Base-by-base conservation (phyloP, 2,329 filamentous ascomycete genomes). In the Aspergillus jensenii region DNA sequence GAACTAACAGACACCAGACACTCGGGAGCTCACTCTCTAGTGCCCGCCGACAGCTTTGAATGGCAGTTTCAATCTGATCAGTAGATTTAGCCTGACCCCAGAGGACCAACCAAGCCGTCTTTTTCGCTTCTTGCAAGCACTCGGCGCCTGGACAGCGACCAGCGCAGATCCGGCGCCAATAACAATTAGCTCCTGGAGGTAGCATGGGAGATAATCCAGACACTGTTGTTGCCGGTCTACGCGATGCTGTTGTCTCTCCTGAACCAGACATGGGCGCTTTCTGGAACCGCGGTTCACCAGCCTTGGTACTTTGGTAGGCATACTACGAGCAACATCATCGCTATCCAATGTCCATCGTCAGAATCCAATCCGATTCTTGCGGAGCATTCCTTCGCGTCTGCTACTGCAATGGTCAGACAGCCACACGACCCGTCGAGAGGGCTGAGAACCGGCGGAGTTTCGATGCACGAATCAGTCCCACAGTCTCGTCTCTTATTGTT, bases 61-160 rank as follows among this genome's bases (percentile, higher is more conserved):
- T 53, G 27, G 51, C 8, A 46, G 19, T 52, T 31, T 27, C 51
- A 35, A 53, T 53, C 51, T 27, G 51, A 53, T 53, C 31, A 39
- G 43, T 46, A 49, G 54, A 56, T 50, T 56, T 56, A 56, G 54
- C 49, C 51, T 56, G 54, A 56, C 51, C 27, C 40, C 47, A 56
- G 46, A 50, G 37, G 39, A 25, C 54, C 54, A 56, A 56, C 54
- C 54, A 56, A 14, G 41, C 37, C 27, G 45, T 33, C 31, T 15
- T 48, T 31, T 35, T 48, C 17, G 45, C 45, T n/a, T 48, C 8
- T 48, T 31, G 6, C 33, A 40, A 41, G 44, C 46, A 56, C 27
- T 31, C 27, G 27, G 47, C 48, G 46, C 17, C 45, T 25, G 27
- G 45, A 43, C 44, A 52, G 45, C 45, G 31, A 27, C 44, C 25